Conservation (phyloP, 768 basidiomycete species). For the Butyriboletus loyo region DNA sequence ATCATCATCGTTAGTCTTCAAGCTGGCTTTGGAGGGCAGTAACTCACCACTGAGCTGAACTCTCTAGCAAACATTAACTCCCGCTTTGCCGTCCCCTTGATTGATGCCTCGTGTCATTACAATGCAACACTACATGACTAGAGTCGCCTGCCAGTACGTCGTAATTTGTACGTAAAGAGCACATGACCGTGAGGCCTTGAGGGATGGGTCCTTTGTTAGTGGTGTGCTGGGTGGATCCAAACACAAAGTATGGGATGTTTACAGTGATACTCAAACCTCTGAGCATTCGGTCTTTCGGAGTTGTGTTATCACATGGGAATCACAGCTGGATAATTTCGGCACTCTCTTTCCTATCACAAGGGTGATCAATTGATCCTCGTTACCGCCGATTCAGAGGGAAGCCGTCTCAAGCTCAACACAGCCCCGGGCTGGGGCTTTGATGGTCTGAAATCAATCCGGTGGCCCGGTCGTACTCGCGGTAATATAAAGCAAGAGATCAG, state of each 20-base stretch:
- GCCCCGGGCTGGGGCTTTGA: background rate
- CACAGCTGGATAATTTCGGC: background rate
- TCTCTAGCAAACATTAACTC: slow-evolving; percentile 15
- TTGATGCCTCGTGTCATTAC: slow-evolving; percentile 6
- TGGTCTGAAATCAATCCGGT: background rate
- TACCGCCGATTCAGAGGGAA: too few species aligned
- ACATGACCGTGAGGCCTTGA: background rate
- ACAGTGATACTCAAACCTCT: too few species aligned
- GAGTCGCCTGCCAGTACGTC: too few species aligned
- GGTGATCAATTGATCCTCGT: too few species aligned
- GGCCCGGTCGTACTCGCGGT: background rate
- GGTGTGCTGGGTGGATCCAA: too few species aligned
- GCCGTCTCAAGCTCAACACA: slow-evolving; percentile 1
- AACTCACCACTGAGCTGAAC: slow-evolving; percentile 19
- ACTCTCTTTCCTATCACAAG: too few species aligned
- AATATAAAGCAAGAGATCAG: background rate
- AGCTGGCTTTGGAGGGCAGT: too few species aligned
- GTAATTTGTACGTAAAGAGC: background rate
- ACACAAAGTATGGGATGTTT: too few species aligned
- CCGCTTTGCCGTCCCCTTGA: background rate
- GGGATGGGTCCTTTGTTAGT: too few species aligned
- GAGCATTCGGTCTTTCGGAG: background rate
- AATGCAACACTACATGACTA: slow-evolving; percentile 15
- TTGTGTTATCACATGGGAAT: background rate
- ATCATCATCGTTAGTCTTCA: slow-evolving; percentile 16